Evolutionary conservation across 306 rosid species (phyloP).

Genomic region (Trichosanthes truncata): DNA sequence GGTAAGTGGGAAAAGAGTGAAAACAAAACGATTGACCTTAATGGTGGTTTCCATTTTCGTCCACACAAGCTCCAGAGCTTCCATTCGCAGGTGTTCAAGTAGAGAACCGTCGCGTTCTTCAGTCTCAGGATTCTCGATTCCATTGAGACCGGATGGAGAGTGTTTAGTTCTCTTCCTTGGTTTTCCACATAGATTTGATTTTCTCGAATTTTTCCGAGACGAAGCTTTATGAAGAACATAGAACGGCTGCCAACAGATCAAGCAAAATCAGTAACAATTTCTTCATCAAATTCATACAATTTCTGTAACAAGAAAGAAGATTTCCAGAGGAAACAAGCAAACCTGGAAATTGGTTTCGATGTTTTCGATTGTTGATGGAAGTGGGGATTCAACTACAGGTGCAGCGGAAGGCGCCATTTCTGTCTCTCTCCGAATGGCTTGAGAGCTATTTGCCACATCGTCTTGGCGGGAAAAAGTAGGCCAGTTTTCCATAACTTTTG

Average conservation of each 20-base stretch:
- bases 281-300: not conserved
- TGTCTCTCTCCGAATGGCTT: not conserved
- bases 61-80: constrained; percentile 57
- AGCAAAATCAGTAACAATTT: not conserved
- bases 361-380: constrained; percentile 6
- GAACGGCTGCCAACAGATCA: constrained; percentile 37
- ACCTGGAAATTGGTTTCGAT: constrained; percentile 12
- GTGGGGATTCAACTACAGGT: not conserved
- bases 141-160: constrained; percentile 26
- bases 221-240: constrained; percentile 68
- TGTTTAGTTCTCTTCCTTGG: constrained; percentile 36
- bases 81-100: constrained; percentile 26
- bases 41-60: constrained; percentile 55
- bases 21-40: constrained; percentile 29
- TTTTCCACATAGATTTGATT: constrained; percentile 20
- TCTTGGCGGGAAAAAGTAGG: constrained; percentile 10
- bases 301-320: not conserved
- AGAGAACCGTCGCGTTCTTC: constrained; percentile 22
- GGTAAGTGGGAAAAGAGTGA: not conserved
- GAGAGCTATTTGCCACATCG: not conserved
- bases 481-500: not conserved
- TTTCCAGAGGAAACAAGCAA: not conserved
- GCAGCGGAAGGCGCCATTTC: constrained; percentile 12
- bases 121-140: constrained; percentile 24
- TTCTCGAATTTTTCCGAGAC: constrained; percentile 29